These are phyloP conservation scores for Aspergillus sp. DNA, from an alignment of 2,329 filamentous ascomycete species.

Conservation along the genomic window DNA sequence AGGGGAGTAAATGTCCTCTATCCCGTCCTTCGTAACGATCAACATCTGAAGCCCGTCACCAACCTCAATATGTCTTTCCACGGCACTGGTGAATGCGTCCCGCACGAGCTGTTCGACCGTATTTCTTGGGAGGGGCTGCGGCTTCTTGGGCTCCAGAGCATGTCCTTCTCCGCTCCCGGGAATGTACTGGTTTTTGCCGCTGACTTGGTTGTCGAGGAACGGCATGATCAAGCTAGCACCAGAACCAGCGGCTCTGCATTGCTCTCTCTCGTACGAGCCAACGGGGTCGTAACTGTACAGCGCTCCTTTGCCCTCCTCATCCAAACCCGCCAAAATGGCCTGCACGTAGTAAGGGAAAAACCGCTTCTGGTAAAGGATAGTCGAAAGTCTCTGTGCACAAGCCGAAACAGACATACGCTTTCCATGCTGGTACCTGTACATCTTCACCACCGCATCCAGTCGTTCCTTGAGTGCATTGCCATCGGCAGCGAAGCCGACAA, in stretches of 20 bases:
- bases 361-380: conserved; percentile 92
- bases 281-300: conserved; percentile 98
- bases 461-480: conserved; percentile 89
- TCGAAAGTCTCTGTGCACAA: conserved; percentile 88
- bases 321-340: conserved; percentile 85
- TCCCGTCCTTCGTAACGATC: conserved; percentile 78
- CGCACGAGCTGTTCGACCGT: conserved; percentile 82
- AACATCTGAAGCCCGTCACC: conserved; percentile 94
- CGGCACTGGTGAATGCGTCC: conserved; percentile 95
- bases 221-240: conserved; percentile 95
- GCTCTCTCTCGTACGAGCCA: conserved; percentile 93
- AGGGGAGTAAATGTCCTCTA: conserved; percentile 73
- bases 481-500: conserved; percentile 93
- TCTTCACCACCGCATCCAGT: conserved; percentile 90
- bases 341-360: conserved; percentile 99
- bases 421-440: conserved; percentile 97
- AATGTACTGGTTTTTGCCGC: conserved; percentile 97
- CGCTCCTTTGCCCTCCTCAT: conserved; percentile 88
- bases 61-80: conserved; percentile 98
- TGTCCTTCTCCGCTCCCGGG: conserved; percentile 79
- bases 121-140: conserved; percentile 59
- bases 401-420: conserved; percentile 93
- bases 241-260: conserved; percentile 87
- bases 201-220: conserved; percentile 98
- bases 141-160: conserved; percentile 54